Conservation (phyloP, 768 basidiomycete species). For the Podaxis sp. region DNA sequence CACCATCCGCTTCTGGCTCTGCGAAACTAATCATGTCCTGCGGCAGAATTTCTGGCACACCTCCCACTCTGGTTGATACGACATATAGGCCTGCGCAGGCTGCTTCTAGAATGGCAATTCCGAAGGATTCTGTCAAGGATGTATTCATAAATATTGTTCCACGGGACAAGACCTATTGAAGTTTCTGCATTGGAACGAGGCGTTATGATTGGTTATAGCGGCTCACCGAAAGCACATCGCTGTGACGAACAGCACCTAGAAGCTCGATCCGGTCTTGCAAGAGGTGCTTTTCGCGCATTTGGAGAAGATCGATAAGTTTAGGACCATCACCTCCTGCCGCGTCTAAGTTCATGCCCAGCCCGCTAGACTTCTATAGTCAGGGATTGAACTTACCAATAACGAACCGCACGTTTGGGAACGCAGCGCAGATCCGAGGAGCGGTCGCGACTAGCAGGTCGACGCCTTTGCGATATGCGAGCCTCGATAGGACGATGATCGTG, state of each 20-base stretch:
- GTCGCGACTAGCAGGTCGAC: slow-evolving; percentile 93
- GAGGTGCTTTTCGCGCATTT: slow-evolving; percentile 89
- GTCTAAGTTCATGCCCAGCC: background rate
- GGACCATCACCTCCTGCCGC: slow-evolving; percentile 87
- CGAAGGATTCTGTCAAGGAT: slow-evolving; percentile 93
- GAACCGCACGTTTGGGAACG: slow-evolving; percentile 86
- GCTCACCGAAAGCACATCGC: slow-evolving; percentile 79
- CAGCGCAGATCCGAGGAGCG: slow-evolving; percentile 83
- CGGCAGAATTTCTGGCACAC: slow-evolving; percentile 93
- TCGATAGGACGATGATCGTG: slow-evolving; percentile 87
- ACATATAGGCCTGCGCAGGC: slow-evolving; percentile 94
- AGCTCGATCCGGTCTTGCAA: slow-evolving; percentile 92
- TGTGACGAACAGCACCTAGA: slow-evolving; percentile 76
- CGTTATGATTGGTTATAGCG: background rate
- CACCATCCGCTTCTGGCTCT: slow-evolving; percentile 91
- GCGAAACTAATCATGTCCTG: slow-evolving; percentile 95
- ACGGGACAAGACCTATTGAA: slow-evolving; percentile 67
- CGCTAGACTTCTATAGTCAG: background rate
- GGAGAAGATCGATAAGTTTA: slow-evolving; percentile 89
- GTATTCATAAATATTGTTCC: slow-evolving; percentile 96
- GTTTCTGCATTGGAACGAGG: background rate
- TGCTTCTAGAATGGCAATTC: slow-evolving; percentile 96
- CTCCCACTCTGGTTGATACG: slow-evolving; percentile 91
- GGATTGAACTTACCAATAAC: slow-evolving; percentile 60
- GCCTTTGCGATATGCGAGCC: slow-evolving; percentile 93